phyloP scores from a whole-genome alignment of 176 grass and related monocot genomes.

The Phyllostachys edulis region DNA sequence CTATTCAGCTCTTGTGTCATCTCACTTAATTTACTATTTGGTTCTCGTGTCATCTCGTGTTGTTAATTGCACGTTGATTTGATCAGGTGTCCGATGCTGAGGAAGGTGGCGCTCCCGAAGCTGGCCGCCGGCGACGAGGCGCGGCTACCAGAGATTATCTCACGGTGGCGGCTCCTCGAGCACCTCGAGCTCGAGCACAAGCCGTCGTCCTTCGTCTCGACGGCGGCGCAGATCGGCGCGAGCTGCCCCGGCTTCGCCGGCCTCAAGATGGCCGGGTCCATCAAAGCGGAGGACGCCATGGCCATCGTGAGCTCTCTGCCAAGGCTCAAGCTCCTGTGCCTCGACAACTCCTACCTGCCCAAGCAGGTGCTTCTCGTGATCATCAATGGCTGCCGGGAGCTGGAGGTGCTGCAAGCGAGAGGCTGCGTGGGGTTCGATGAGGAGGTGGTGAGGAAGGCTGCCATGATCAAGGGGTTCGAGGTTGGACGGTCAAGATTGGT shows the following conservation, averaged over 20 bases:
- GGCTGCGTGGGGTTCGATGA: conserved; percentile 44
- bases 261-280: conserved; percentile 37
- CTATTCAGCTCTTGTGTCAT: too few relatives aligned
- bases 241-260: conserved; percentile 13
- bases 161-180: conserved; percentile 35
- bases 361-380: conserved; percentile 29
- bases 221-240: background rate
- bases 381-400: conserved; percentile 24
- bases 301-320: conserved; percentile 18
- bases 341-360: conserved; percentile 41
- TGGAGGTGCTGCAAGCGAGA: conserved; percentile 34
- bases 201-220: conserved; percentile 35
- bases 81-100: conserved; percentile 30
- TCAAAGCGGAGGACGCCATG: conserved; percentile 32
- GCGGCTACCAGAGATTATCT: conserved; percentile 35
- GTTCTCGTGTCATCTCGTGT: background rate
- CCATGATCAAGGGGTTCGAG: conserved; percentile 25
- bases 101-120: conserved; percentile 22
- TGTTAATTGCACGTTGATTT: background rate
- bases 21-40: background rate
- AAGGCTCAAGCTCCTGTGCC: conserved; percentile 25
- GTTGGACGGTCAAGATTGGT: conserved; percentile 41
- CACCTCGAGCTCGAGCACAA: conserved; percentile 39
- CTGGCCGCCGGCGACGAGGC: conserved; percentile 29
- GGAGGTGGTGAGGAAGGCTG: conserved; percentile 14